Base-by-base conservation (phyloP, 345 rosid genomes). In the Lagerstroemia speciosa region DNA sequence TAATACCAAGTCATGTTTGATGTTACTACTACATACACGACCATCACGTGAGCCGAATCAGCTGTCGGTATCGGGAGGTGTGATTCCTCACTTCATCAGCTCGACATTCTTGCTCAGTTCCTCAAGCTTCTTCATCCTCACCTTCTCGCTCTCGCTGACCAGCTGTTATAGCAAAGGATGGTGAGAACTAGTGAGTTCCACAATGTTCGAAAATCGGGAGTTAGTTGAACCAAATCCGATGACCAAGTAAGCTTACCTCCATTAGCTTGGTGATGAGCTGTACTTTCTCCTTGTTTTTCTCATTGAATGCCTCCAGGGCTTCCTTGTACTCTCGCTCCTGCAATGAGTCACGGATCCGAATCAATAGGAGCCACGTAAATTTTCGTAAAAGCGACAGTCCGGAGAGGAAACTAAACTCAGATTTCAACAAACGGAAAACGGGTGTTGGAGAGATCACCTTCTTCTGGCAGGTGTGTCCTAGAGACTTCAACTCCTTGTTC, bases 291-390 rank as follows among this genome's bases (percentile, higher is more conserved):
- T 81, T 86, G 77, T 75, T 87, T 83, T 84, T 91, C 71, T 85
- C 91, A 36, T 86, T 91, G 75, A 89, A 89, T 69, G 86, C 82
- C 75, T 87, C 91, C 33, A 83, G 46, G 33, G 83, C 80, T 58
- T 83, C 90, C 69, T 72, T 80, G 67, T 89, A 85, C 76, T 89
- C 95, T 75, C 81, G 87, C 80, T 91, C 95, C 97, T 88, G 84
- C 24, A 10, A 53, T 3, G 5, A 10, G 22, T 31, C 45, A 31
- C 22, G 22, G 15, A 24, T 32, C n/a, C 16, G 36, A 67, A 45
- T 65, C 12, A 40, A 38, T 19, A 20, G 15, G 27, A 61, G 31
- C 52, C 67, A 41, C 37, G 8, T 14, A 16, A 36, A 64, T 33
- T 61, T 11, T 8, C 8, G 10, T 6, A n/a, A 34, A 5, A 34